Conservation (phyloP, 768 basidiomycete species). For the Pholiota microspora region DNA sequence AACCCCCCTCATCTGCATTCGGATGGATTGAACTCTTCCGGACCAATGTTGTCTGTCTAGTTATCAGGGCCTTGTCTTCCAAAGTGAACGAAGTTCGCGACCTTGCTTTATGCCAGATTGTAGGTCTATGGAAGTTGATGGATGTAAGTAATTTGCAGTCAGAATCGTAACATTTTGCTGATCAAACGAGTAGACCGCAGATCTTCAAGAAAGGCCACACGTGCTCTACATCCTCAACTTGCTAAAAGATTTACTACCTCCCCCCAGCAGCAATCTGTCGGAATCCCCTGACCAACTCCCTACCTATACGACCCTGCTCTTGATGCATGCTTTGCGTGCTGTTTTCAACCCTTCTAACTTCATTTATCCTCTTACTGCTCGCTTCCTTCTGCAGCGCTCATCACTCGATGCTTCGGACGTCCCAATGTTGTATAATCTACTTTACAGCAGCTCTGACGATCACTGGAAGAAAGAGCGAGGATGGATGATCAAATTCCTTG, state of each 20-base stretch:
- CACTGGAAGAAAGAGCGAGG: conserved; percentile 86
- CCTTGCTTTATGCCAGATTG: conserved; percentile 59
- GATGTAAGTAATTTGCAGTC: conserved; percentile 47
- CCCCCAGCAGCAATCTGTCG: conserved; percentile 24
- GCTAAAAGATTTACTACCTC: conserved; percentile 55
- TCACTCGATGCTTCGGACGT: conserved; percentile 79
- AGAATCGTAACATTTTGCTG: background rate
- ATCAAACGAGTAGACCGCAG: conserved; percentile 41
- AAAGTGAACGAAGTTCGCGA: conserved; percentile 59
- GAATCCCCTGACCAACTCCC: conserved; percentile 59
- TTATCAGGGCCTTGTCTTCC: conserved; percentile 71
- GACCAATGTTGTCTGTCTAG: conserved; percentile 72
- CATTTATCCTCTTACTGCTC: conserved; percentile 81
- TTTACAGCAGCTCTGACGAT: conserved; percentile 77
- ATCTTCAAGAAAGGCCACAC: conserved; percentile 78
- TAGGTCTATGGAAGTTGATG: conserved; percentile 56
- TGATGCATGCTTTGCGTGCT: conserved; percentile 77
- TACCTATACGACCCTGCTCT: conserved; percentile 74
- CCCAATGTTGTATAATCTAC: conserved; percentile 86
- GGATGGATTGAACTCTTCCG: conserved; percentile 88
- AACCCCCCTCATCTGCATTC: conserved; percentile 53
- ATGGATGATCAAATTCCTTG: conserved; percentile 84
- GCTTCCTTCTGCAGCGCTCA: conserved; percentile 89
- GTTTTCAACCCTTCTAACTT: conserved; percentile 88
- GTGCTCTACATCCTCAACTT: conserved; percentile 67